phyloP scores from a whole-genome alignment of 768 basidiomycete genomes.

The Cyathus striatus region DNA sequence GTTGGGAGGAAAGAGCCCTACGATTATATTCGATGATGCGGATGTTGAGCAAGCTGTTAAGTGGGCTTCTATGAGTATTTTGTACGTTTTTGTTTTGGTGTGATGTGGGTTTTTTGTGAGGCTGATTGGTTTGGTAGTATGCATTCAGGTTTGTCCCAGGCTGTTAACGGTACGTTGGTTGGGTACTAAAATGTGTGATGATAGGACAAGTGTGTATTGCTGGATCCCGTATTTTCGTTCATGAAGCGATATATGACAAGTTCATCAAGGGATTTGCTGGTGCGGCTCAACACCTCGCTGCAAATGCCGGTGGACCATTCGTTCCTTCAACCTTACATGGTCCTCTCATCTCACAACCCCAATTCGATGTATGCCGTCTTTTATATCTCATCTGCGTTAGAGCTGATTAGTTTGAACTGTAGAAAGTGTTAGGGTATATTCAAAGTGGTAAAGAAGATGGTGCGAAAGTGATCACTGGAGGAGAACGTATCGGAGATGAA shows the following conservation, averaged over 20 bases:
- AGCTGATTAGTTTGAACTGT: background rate
- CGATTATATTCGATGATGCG: slow-evolving; percentile 69
- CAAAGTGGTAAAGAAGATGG: background rate
- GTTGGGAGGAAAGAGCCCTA: slow-evolving; percentile 73
- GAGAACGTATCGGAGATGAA: background rate
- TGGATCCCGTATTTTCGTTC: slow-evolving; percentile 71
- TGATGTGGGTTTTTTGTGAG: background rate
- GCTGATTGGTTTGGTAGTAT: background rate
- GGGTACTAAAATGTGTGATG: background rate
- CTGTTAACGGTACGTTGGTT: slow-evolving; percentile 8
- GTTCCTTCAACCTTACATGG: slow-evolving; percentile 56
- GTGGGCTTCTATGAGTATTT: slow-evolving; percentile 71
- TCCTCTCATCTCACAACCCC: slow-evolving; percentile 72
- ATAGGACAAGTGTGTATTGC: slow-evolving; percentile 81
- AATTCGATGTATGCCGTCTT: slow-evolving; percentile 55
- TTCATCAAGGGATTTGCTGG: background rate
- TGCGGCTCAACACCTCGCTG: background rate
- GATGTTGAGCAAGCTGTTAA: slow-evolving; percentile 67
- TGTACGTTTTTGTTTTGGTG: slow-evolving; percentile 45
- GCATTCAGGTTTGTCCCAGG: slow-evolving; percentile 3
- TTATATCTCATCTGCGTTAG: too few species aligned
- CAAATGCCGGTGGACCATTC: slow-evolving; percentile 65
- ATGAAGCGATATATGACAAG: background rate
- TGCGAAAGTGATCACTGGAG: background rate
- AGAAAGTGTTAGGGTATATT: background rate